These are phyloP conservation scores for Vitis hybrid DNA, from an alignment of 177 flowering plant species.

Conservation along the genomic window DNA sequence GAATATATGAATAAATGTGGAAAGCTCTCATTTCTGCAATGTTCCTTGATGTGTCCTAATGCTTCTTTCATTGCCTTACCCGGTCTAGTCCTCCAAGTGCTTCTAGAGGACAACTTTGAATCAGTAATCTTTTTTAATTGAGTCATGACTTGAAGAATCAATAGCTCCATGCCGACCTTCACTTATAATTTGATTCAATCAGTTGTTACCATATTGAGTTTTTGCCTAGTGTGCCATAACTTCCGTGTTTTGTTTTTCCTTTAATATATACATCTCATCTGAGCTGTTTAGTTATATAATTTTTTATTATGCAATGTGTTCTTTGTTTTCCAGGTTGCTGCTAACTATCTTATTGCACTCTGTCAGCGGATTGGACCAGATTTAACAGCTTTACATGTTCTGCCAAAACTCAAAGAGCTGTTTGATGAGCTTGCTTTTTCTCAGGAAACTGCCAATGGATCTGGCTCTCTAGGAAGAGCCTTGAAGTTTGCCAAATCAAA, in stretches of 20 bases:
- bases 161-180: neutral
- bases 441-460: slow-evolving; percentile 36
- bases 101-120: neutral
- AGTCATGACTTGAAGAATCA: neutral
- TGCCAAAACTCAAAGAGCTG: slow-evolving; percentile 83
- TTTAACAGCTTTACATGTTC: slow-evolving; percentile 65
- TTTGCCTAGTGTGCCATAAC: neutral
- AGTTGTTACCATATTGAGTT: neutral
- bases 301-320: slow-evolving; percentile 1
- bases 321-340: slow-evolving; percentile 68
- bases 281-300: neutral
- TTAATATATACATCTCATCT: neutral
- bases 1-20: neutral
- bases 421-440: slow-evolving; percentile 95
- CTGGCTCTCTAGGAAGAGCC: slow-evolving; percentile 45
- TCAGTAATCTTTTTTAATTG: neutral
- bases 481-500: slow-evolving; percentile 36
- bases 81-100: neutral
- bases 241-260: neutral
- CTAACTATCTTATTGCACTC: slow-evolving; percentile 64
- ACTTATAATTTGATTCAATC: neutral
- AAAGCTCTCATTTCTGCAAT: too few species aligned
- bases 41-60: neutral
- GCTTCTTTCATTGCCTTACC: neutral
- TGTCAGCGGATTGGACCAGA: slow-evolving; percentile 90